Conservation (phyloP, 1,284 basidiomycete genomes). For the Mixia osmundae region DNA sequence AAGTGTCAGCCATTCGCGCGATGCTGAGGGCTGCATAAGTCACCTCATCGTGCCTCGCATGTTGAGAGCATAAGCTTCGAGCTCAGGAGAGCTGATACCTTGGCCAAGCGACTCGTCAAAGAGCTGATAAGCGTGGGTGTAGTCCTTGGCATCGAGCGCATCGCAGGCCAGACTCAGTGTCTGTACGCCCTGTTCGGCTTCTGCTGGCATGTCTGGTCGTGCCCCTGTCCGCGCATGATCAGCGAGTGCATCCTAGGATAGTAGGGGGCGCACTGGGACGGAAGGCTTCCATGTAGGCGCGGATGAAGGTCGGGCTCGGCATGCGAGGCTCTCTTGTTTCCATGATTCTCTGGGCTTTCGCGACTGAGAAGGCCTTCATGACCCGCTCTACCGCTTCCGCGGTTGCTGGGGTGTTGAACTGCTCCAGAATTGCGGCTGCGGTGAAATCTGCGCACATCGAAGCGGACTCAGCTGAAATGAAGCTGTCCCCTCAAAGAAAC, state of each 20-base stretch:
- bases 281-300: constrained; percentile 93
- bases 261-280: constrained; percentile 23
- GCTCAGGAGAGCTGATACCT: constrained; percentile 44
- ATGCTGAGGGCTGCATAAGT: constrained; percentile 16
- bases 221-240: constrained; percentile 28
- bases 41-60: constrained; percentile 86
- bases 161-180: constrained; percentile 59
- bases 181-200: constrained; percentile 51
- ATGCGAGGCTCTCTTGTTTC: constrained; percentile 47
- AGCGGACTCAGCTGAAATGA: neutral
- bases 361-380: constrained; percentile 53
- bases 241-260: neutral
- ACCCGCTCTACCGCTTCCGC: constrained; percentile 73
- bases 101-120: constrained; percentile 72
- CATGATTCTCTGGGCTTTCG: constrained; percentile 32
- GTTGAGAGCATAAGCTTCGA: constrained; percentile 73
- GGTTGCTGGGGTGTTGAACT: constrained; percentile 61
- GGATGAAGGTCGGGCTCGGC: constrained; percentile 79
- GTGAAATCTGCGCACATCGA: constrained; percentile 54
- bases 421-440: constrained; percentile 78
- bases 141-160: constrained; percentile 69
- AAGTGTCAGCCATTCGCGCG: neutral
- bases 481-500: constrained; percentile 13
- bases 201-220: constrained; percentile 49
- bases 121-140: constrained; percentile 53